These are phyloP conservation scores for Staphylotrichum tortipilum DNA, from an alignment of 495 filamentous ascomycete species.

Conservation along the genomic window DNA sequence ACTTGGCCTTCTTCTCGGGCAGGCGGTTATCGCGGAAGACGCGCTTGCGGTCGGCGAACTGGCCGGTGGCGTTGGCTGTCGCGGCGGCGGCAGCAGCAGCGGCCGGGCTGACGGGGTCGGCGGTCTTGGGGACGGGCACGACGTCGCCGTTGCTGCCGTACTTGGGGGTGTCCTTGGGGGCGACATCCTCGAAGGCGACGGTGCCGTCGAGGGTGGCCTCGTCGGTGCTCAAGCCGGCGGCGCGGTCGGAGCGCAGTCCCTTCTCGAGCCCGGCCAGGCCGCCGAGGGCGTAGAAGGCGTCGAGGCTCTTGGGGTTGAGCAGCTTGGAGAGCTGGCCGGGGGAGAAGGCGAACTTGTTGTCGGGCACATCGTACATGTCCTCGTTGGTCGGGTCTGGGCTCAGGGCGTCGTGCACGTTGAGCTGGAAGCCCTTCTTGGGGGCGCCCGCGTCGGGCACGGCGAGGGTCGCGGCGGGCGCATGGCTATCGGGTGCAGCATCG, in stretches of 20 bases:
- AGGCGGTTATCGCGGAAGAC: slow-evolving; percentile 63
- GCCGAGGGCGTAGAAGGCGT: slow-evolving; percentile 59
- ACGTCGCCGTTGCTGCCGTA: slow-evolving; percentile 22
- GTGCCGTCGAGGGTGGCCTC: slow-evolving; percentile 49
- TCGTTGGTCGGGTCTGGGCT: slow-evolving; percentile 7
- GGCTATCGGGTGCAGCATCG: too few species aligned
- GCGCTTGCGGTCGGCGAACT: slow-evolving; percentile 56
- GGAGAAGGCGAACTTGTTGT: slow-evolving; percentile 62
- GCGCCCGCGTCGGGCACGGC: background rate
- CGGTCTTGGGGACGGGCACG: slow-evolving; percentile 12
- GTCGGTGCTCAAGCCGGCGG: slow-evolving; percentile 55
- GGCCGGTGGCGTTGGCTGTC: slow-evolving; percentile 4
- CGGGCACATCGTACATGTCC: slow-evolving; percentile 56
- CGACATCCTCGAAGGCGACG: slow-evolving; percentile 50
- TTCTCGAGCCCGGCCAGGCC: slow-evolving; percentile 56
- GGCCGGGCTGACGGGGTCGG: slow-evolving; percentile 7
- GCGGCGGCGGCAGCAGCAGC: too few species aligned
- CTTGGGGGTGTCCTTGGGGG: slow-evolving; percentile 26
- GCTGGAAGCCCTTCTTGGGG: slow-evolving; percentile 1
- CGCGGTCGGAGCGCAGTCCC: slow-evolving; percentile 56
- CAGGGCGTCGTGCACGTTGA: slow-evolving; percentile 4
- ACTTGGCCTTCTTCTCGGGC: slow-evolving; percentile 65
- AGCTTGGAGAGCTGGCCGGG: slow-evolving; percentile 64
- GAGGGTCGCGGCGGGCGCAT: background rate
- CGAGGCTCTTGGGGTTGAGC: slow-evolving; percentile 61